These are phyloP conservation scores for Coprinellus micaceus DNA, from an alignment of 768 basidiomycete species.

Conservation along the genomic window DNA sequence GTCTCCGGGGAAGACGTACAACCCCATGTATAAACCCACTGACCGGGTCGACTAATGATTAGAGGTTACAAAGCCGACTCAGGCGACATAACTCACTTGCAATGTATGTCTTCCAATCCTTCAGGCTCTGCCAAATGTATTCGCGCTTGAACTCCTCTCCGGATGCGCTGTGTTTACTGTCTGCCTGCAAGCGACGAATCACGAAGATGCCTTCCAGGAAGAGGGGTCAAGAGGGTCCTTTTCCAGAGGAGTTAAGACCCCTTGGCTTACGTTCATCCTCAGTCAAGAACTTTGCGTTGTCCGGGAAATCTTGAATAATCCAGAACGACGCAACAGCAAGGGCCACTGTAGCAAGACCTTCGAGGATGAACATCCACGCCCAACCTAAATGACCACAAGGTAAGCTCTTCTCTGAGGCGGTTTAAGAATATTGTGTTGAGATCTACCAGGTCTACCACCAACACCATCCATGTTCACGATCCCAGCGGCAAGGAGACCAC, in stretches of 20 bases:
- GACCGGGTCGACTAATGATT: too few species aligned
- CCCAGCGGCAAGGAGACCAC: conserved; percentile 61
- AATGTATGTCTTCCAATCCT: conserved; percentile 72
- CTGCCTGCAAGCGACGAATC: conserved; percentile 59
- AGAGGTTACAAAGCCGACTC: too few species aligned
- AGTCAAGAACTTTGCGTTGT: conserved; percentile 66
- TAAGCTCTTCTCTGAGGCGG: conserved; percentile 16
- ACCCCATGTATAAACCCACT: conserved; percentile 74
- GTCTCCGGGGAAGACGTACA: conserved; percentile 34
- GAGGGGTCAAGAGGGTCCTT: background rate
- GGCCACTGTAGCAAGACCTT: conserved; percentile 66
- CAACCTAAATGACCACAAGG: conserved; percentile 32
- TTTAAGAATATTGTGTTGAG: conserved; percentile 32
- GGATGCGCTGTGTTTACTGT: conserved; percentile 62
- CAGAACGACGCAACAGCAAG: conserved; percentile 61
- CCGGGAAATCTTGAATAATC: conserved; percentile 77
- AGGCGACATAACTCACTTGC: conserved; percentile 47
- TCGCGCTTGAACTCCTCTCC: conserved; percentile 52
- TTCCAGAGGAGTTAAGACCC: background rate
- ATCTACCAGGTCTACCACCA: conserved; percentile 53
- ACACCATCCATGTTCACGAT: conserved; percentile 71
- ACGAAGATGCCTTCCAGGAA: conserved; percentile 50
- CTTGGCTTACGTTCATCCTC: conserved; percentile 51
- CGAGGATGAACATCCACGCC: conserved; percentile 74
- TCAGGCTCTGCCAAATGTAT: conserved; percentile 58